Percentiles rank a stretch among this genome's conserved stretches.
Evolutionary conservation across 2,329 filamentous ascomycete genomes (phyloP).

Genomic region (Podosphaera aphanis): DNA sequence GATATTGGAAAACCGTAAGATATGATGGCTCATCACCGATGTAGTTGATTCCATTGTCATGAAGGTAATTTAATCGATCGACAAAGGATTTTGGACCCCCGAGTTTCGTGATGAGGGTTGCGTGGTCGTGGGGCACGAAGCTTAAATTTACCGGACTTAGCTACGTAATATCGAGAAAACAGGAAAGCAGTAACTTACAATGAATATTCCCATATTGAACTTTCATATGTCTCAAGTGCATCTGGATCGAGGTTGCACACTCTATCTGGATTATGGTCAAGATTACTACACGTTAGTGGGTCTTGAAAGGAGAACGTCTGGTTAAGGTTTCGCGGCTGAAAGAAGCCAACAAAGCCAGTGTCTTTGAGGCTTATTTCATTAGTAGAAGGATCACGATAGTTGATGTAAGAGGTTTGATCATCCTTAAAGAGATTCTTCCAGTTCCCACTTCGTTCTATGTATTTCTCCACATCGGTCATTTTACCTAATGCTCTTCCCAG

Average conservation of each 20-base stretch:
- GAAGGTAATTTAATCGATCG: slow-evolving; percentile 36
- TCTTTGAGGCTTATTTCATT: slow-evolving; percentile 27
- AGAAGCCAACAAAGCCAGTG: slow-evolving; percentile 45
- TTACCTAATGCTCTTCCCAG: slow-evolving; percentile 33
- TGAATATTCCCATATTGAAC: slow-evolving; percentile 45
- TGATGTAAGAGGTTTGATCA: slow-evolving; percentile 32
- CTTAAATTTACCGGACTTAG: no score
- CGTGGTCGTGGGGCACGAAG: slow-evolving; percentile 28
- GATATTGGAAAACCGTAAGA: slow-evolving; percentile 42
- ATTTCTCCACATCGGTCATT: slow-evolving; percentile 30
- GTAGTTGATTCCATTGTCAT: slow-evolving; percentile 35
- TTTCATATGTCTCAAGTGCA: slow-evolving; percentile 42
- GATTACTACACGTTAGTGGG: slow-evolving; percentile 31
- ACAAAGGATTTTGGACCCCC: slow-evolving; percentile 35
- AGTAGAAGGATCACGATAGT: slow-evolving; percentile 19
- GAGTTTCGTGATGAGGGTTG: slow-evolving; percentile 29
- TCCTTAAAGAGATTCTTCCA: slow-evolving; percentile 42
- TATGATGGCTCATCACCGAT: slow-evolving; percentile 44
- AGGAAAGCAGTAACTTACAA: slow-evolving; percentile 8
- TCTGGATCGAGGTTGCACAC: slow-evolving; percentile 12
- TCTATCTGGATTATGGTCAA: slow-evolving; percentile 9
- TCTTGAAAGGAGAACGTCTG: slow-evolving; percentile 35
- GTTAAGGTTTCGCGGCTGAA: slow-evolving; percentile 45
- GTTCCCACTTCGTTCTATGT: slow-evolving; percentile 32
- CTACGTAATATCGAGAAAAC: no score